Evolutionary conservation across 371 early-diverging fungal species (phyloP).

Genomic region (Sporodiniella umbellata): DNA sequence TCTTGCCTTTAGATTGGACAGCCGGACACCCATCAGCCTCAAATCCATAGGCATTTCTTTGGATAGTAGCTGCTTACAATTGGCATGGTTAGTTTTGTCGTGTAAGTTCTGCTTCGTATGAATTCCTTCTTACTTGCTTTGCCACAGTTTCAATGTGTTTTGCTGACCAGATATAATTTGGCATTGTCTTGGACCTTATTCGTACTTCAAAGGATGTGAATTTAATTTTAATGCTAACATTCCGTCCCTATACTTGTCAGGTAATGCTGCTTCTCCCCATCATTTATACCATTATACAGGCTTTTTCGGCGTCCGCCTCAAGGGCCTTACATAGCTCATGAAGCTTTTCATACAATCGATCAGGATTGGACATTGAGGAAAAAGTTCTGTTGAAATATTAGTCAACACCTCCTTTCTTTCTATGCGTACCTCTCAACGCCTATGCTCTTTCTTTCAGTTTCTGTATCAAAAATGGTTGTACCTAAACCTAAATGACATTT

Average conservation of each 20-base stretch:
- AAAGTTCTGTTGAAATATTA: conserved; percentile 29
- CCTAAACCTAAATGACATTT: conserved; percentile 36
- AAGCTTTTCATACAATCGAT: conserved; percentile 26
- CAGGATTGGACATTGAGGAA: conserved; percentile 22
- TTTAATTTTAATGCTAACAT: conserved; percentile 42
- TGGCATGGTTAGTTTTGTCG: no score
- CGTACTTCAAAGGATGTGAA: conserved; percentile 34
- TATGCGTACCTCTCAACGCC: conserved; percentile 37
- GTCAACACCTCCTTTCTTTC: background rate
- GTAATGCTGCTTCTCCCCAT: background rate
- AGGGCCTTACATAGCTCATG: conserved; percentile 32
- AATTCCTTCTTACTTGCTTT: conserved; percentile 21
- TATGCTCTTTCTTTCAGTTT: conserved; percentile 33
- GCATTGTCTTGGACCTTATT: conserved; percentile 37
- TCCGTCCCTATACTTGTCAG: conserved; percentile 22
- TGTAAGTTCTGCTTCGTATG: background rate
- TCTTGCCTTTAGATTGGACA: conserved; percentile 28
- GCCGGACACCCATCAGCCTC: conserved; percentile 42
- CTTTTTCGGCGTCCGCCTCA: conserved; percentile 29
- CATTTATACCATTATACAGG: conserved; percentile 16
- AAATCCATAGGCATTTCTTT: conserved; percentile 41
- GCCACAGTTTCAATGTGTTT: conserved; percentile 37
- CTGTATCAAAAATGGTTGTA: conserved; percentile 21
- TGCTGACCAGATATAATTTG: conserved; percentile 25
- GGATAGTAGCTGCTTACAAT: background rate